Evolutionary conservation across 805 yeast genomes (phyloP).

Genomic region (Metschnikowia colocasiae): DNA sequence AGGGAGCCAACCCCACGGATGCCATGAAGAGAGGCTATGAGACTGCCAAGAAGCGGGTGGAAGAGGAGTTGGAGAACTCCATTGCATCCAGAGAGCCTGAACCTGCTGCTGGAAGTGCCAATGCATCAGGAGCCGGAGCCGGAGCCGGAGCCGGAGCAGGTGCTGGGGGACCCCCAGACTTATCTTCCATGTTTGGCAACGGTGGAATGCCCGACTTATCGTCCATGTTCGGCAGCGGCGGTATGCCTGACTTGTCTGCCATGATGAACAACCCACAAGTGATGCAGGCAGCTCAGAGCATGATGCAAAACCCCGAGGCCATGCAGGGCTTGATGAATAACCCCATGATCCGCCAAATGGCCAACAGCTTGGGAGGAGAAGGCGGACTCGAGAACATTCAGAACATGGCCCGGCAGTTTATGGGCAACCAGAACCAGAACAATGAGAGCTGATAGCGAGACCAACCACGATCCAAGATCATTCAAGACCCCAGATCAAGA

Average conservation of each 20-base stretch:
- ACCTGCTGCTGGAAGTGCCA: slow-evolving; percentile 21
- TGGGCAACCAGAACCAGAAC: slow-evolving; percentile 43
- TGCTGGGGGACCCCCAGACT: slow-evolving; percentile 68
- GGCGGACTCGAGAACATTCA: slow-evolving; percentile 53
- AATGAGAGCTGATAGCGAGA: slow-evolving; percentile 4
- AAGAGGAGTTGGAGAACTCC: slow-evolving; percentile 58
- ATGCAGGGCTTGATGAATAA: slow-evolving; percentile 70
- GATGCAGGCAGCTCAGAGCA: slow-evolving; percentile 80
- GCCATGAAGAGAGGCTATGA: slow-evolving; percentile 93
- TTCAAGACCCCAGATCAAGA: too few species aligned
- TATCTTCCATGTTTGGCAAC: slow-evolving; percentile 64
- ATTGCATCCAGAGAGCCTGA: slow-evolving; percentile 33
- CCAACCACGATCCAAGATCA: too few species aligned
- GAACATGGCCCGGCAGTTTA: slow-evolving; percentile 61
- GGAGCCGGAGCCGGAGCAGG: slow-evolving; percentile 39
- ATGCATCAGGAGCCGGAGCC: slow-evolving; percentile 28
- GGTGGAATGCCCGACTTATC: slow-evolving; percentile 68
- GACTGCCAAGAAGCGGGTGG: slow-evolving; percentile 85
- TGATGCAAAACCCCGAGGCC: slow-evolving; percentile 84
- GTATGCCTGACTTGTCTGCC: slow-evolving; percentile 54
- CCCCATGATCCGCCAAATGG: slow-evolving; percentile 82
- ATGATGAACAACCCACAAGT: slow-evolving; percentile 60
- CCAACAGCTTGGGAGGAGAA: slow-evolving; percentile 65
- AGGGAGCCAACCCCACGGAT: slow-evolving; percentile 79
- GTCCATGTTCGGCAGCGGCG: slow-evolving; percentile 46